Base-by-base conservation (phyloP, 2,329 filamentous ascomycete genomes). In the Dactylellina haptotyla region DNA sequence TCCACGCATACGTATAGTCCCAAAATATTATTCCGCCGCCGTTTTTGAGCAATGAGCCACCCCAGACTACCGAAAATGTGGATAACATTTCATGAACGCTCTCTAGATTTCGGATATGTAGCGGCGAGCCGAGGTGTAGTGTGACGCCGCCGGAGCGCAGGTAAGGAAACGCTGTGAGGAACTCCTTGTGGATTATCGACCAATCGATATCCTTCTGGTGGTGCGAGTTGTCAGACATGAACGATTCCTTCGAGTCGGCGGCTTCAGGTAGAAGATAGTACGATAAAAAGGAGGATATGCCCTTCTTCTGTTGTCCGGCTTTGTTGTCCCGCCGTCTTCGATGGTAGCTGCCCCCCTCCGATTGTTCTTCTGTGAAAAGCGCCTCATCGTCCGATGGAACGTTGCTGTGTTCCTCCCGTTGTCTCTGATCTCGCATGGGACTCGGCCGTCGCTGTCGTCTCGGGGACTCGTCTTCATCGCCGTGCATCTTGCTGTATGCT, bases 21-120 rank as follows among this genome's bases (percentile, higher is more conserved):
- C 70, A 74, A 48, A 74, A 74, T 25, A 67, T 43, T 46, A 74
- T 66, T 1, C 70, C 70, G 1, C 70, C 70, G 32, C 70, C 70
- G 32, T 74, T 74, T 4, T 57, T 26, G 8, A 74, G 57, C 18
- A 74, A 30, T 2, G 70, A 66, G 16, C 63, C 70, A 9, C 70
- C 61, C 70, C 70, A 74, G 10, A 74, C 63, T 1, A 67, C 56
- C 0, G 70, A 20, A 20, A 66, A 66, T 1, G 70, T 67, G 4
- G 63, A 74, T 2, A 74, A 34, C 61, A 67, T 58, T 23, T 56
- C 62, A 18, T 67, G 37, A 2, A 74, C 67, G 18, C 54, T 26
- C n/a, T 74, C 62, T 2, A 74, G 43, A 23, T 74, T 74, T 28
- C 50, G 50, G n/a, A 74, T 53, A 18, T 74, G 62, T 43, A 74